phyloP scores from a whole-genome alignment of 192 early-diverging fungal species.

The Coemansia pectinata region DNA sequence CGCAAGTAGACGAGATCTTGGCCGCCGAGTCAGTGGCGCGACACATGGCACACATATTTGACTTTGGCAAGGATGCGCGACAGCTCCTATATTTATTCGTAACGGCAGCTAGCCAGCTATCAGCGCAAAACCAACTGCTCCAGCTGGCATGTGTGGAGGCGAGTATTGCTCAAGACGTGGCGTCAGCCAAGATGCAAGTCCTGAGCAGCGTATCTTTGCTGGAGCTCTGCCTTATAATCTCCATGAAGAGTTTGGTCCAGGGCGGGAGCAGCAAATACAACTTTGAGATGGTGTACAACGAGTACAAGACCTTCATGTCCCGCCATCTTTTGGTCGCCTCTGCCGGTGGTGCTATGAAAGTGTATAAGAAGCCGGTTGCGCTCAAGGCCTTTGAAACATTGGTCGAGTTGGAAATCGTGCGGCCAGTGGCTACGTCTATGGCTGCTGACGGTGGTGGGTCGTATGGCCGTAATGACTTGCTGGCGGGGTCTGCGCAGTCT shows the following conservation, averaged over 20 bases:
- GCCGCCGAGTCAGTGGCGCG: slow-evolving; percentile 7
- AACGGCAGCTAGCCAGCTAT: slow-evolving; percentile 14
- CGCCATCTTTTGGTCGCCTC: slow-evolving; percentile 51
- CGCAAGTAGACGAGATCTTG: slow-evolving; percentile 26
- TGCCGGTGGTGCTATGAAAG: slow-evolving; percentile 61
- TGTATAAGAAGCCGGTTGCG: slow-evolving; percentile 77
- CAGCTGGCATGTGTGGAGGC: slow-evolving; percentile 36
- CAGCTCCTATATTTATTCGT: slow-evolving; percentile 31
- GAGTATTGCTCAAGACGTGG: slow-evolving; percentile 11
- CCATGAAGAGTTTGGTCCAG: slow-evolving; percentile 71
- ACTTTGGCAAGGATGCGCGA: slow-evolving; percentile 41
- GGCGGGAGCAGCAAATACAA: slow-evolving; percentile 75
- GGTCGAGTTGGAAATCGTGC: slow-evolving; percentile 67
- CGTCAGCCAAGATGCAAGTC: slow-evolving; percentile 38
- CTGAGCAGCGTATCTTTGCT: slow-evolving; percentile 68
- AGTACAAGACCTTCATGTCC: slow-evolving; percentile 84
- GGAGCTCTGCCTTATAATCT: slow-evolving; percentile 76
- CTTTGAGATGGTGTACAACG: slow-evolving; percentile 94
- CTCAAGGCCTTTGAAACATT: slow-evolving; percentile 90
- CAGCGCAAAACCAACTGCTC: neutral
- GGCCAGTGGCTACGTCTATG: slow-evolving; percentile 33
- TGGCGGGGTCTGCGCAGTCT: slow-evolving; percentile 34
- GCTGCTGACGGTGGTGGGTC: slow-evolving; percentile 11
- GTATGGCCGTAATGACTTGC: slow-evolving; percentile 32
- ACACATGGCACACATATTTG: slow-evolving; percentile 24